Percentiles rank a stretch among this genome's conserved stretches.
These are phyloP conservation scores for Podospora pseudocomata DNA, from an alignment of 495 filamentous ascomycete species.

Conservation along the genomic window DNA sequence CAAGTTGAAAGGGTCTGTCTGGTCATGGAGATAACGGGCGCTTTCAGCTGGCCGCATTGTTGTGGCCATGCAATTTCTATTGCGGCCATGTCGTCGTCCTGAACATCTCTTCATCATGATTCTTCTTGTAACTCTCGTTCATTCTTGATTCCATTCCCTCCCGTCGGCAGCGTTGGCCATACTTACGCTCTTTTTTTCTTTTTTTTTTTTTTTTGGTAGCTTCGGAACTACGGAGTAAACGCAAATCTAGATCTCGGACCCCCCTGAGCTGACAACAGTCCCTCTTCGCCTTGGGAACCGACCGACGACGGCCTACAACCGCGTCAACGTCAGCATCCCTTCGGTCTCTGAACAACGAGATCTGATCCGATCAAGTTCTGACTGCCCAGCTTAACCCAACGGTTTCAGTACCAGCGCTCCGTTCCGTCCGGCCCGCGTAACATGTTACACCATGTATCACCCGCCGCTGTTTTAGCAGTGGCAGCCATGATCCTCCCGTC, in stretches of 20 bases:
- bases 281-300: no score
- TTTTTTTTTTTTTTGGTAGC: not conserved
- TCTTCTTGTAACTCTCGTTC: not conserved
- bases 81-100: not conserved
- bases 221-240: not conserved
- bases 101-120: not conserved
- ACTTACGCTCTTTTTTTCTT: not conserved
- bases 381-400: no score
- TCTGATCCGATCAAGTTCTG: no score
- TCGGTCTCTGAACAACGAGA: no score
- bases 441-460: conserved; percentile 11
- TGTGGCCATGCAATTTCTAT: not conserved
- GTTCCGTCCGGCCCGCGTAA: not conserved
- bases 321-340: no score
- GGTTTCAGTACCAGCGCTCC: no score
- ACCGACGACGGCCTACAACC: no score
- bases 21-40: not conserved
- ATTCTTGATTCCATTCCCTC: not conserved
- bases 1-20: not conserved
- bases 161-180: not conserved
- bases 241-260: not conserved
- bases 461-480: conserved; percentile 10
- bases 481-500: conserved; percentile 5
- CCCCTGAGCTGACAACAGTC: not conserved
- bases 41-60: not conserved